Evolutionary conservation across 2,329 filamentous ascomycete genomes (phyloP).

Genomic region (Ciborinia camelliae): DNA sequence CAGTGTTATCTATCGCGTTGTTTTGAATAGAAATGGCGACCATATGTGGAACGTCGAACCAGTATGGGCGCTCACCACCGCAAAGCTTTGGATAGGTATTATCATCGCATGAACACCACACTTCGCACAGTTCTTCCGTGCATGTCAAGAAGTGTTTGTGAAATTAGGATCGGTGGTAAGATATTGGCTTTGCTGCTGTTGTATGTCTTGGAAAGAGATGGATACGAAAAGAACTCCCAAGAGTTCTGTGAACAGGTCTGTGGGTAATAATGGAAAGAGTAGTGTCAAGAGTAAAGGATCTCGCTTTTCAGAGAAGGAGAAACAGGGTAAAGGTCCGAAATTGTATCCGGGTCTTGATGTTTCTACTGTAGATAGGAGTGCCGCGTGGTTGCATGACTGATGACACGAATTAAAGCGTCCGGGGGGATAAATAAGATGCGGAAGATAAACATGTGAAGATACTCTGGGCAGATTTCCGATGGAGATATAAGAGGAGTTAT

Average conservation of each 20-base stretch:
- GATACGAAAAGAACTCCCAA: background rate
- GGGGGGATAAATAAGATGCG: background rate
- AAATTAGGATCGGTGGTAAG: background rate
- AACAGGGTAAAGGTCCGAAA: background rate
- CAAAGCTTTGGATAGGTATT: background rate
- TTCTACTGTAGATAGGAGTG: background rate
- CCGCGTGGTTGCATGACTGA: background rate
- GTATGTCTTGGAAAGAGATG: background rate
- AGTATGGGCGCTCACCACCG: background rate
- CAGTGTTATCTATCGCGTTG: background rate
- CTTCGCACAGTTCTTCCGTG: background rate
- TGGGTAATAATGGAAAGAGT: background rate
- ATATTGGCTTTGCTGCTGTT: background rate
- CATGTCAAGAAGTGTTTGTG: background rate
- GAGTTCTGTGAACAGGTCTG: background rate
- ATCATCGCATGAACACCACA: background rate
- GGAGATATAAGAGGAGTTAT: background rate
- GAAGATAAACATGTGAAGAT: background rate
- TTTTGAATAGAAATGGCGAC: background rate
- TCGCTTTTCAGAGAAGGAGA: background rate
- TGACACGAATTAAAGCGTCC: background rate
- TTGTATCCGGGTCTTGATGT: background rate
- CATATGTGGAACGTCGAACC: background rate
- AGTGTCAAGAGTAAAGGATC: background rate
- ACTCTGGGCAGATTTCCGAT: no score